Base-by-base conservation (phyloP, 306 rosid species). In the Hippophae gyantsensis region DNA sequence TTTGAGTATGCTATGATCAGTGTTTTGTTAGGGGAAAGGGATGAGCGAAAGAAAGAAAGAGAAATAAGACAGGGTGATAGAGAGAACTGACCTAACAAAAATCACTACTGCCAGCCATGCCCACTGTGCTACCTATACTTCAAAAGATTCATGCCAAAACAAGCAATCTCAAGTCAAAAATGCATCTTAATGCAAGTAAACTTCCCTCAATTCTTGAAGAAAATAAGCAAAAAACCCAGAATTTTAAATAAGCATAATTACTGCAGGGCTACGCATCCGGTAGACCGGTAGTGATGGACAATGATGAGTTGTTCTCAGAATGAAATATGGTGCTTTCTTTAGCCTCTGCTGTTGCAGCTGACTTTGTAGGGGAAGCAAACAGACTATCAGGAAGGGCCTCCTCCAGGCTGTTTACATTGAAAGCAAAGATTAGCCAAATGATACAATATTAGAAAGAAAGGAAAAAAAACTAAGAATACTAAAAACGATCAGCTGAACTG, bases 321-420 rank as follows among this genome's bases (percentile, higher is more conserved):
- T 71, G 59, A 67, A 66, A 52, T 43, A 62, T 23, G 38, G 72
- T 48, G 46, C 62, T 62, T 64, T 79, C 86, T n/a, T 67, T 57
- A 27, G 57, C 64, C 50, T 64, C 82, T 49, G 50, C 54, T 25
- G 12, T 53, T 26, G 70, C 81, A 10, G 83, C 72, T n/a, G 83
- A 83, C 61, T 83, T 87, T 63, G 80, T 78, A 52, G 96, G 95
- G 45, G 92, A 87, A 62, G 96, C 84, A 54, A 82, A 87, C 61
- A 84, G 86, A 69, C 75, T 87, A 50, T 87, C 96, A 5, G 95
- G 96, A 77, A 92, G 98, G 64, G 64, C 84, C 74, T 83, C 82
- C 68, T 79, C 98, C 62, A 76, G 66, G 73, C 85, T 92, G 78
- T 69, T 74, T 59, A 56, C 72, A 60, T 6, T 9, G 64, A 56